A percentile compares a stretch with the other conserved stretches of the same genome.
Conservation (phyloP, 805 yeast species). For the Saccharomyces cerevisiae region DNA sequence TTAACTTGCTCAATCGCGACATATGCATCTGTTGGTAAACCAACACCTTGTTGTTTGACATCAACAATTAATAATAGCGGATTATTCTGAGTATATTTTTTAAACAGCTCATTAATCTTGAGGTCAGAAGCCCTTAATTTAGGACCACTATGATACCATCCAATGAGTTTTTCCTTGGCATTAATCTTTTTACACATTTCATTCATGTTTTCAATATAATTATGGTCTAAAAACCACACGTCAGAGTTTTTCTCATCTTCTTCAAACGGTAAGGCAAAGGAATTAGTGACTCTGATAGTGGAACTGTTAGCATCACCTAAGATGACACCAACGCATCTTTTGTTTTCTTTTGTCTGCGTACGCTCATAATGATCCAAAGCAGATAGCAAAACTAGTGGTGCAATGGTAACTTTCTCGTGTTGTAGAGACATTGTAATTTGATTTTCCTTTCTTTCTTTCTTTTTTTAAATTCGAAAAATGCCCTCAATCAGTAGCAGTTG, state of each 20-base stretch:
- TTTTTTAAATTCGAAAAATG: background rate
- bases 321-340: conserved; percentile 89
- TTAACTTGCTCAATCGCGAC: conserved; percentile 90
- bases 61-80: conserved; percentile 82
- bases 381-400: conserved; percentile 88
- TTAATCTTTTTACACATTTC: conserved; percentile 97
- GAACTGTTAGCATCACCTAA: conserved; percentile 63
- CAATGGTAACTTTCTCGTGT: conserved; percentile 69
- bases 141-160: conserved; percentile 99
- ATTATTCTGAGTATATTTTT: conserved; percentile 59
- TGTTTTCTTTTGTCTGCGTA: conserved; percentile 61
- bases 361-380: conserved; percentile 94
- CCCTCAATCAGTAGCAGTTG: background rate
- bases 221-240: conserved; percentile 96
- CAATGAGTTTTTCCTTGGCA: conserved; percentile 91
- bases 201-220: conserved; percentile 90
- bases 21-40: conserved; percentile 94
- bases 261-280: conserved; percentile 96
- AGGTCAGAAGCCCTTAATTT: conserved; percentile 81
- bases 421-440: conserved; percentile 6
- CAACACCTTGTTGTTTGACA: conserved; percentile 72
- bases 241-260: conserved; percentile 87
- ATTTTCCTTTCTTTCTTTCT: background rate
- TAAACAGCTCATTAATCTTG: conserved; percentile 84
- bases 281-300: conserved; percentile 70